Evolutionary conservation across 495 filamentous ascomycete species (phyloP).

Genomic region (Aspergillus bertholletiae): DNA sequence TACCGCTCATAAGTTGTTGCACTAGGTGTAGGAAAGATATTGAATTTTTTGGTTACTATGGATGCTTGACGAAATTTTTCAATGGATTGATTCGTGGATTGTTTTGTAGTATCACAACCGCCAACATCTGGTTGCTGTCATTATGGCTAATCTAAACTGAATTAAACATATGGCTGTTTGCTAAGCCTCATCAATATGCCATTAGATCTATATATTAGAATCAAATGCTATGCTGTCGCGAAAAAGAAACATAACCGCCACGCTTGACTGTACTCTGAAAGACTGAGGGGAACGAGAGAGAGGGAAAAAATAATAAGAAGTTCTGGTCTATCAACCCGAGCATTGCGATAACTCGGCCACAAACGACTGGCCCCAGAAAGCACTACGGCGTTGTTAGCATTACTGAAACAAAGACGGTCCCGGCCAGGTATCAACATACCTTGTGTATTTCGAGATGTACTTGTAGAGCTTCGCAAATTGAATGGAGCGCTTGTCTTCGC

Average conservation of each 20-base stretch:
- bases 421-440: slow-evolving; percentile 33
- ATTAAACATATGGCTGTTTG: neutral
- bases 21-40: no score
- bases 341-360: slow-evolving; percentile 63
- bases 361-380: slow-evolving; percentile 95
- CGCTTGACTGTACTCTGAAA: neutral
- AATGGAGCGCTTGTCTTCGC: slow-evolving; percentile 73
- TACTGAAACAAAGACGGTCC: neutral
- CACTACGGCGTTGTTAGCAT: slow-evolving; percentile 45
- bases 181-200: neutral
- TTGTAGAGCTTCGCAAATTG: slow-evolving; percentile 88
- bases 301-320: no score
- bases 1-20: no score
- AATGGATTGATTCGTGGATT: neutral
- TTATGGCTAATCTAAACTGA: neutral
- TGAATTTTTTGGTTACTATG: no score
- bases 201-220: neutral
- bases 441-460: slow-evolving; percentile 95
- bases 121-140: neutral
- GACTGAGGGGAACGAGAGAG: neutral
- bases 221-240: neutral
- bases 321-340: neutral
- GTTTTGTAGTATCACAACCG: neutral
- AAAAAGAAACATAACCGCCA: neutral
- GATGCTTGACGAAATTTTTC: no score